phyloP scores from a whole-genome alignment of 2,329 filamentous ascomycete species.

The Davidsoniella eucalypti region DNA sequence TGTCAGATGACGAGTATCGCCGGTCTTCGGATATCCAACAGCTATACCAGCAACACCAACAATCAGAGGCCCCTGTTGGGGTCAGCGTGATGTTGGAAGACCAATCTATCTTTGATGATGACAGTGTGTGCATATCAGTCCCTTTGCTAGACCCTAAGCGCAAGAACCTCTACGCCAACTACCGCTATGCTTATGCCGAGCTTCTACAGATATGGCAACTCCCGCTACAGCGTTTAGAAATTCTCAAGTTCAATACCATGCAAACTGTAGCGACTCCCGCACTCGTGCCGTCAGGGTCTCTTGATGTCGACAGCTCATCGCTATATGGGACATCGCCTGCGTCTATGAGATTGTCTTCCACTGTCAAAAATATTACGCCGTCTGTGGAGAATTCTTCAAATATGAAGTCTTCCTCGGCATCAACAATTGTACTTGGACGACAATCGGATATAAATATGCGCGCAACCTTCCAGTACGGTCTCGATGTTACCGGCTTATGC shows the following conservation, averaged over 20 bases:
- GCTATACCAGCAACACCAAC: constrained; percentile 15
- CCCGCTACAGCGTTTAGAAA: constrained; percentile 45
- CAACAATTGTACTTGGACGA: constrained; percentile 15
- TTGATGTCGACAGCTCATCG: no score
- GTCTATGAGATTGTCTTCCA: no score
- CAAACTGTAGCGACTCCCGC: constrained; percentile 20
- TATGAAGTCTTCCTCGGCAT: constrained; percentile 25
- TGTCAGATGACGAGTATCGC: constrained; percentile 36
- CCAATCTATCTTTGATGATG: constrained; percentile 50
- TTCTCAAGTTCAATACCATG: constrained; percentile 52
- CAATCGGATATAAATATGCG: constrained; percentile 32
- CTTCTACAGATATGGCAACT: constrained; percentile 51
- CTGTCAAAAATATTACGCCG: constrained; percentile 28
- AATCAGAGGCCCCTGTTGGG: constrained; percentile 19
- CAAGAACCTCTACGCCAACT: constrained; percentile 36
- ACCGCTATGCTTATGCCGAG: constrained; percentile 51
- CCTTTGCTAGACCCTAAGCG: constrained; percentile 38
- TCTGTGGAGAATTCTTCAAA: no score
- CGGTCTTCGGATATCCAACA: constrained; percentile 13
- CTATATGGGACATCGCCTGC: no score
- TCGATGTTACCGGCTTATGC: constrained; percentile 48
- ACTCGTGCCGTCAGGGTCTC: not conserved
- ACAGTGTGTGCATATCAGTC: constrained; percentile 41
- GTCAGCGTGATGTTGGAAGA: constrained; percentile 36
- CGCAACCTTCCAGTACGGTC: constrained; percentile 25